Evolutionary conservation across 2,329 filamentous ascomycete genomes (phyloP).

Genomic region (Colletotrichum higginsianum): DNA sequence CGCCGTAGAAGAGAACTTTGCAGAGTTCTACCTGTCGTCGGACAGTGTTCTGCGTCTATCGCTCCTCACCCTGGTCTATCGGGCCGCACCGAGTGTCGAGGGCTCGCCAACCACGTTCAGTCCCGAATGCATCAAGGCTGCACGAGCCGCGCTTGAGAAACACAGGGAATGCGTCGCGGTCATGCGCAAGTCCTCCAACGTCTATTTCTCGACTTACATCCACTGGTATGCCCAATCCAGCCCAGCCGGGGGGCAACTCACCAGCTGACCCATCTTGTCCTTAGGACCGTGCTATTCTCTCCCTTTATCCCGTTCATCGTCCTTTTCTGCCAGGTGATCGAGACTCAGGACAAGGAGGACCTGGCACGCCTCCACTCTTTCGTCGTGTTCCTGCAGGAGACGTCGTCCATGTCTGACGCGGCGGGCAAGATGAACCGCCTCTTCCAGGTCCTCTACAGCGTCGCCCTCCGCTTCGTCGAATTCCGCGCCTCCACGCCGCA

Average conservation of each 20-base stretch:
- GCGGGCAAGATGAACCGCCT: conserved; percentile 70
- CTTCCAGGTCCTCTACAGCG: conserved; percentile 71
- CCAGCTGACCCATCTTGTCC: neutral
- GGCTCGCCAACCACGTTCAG: conserved; percentile 55
- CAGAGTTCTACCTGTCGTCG: conserved; percentile 54
- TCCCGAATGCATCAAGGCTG: conserved; percentile 59
- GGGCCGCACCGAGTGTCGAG: conserved; percentile 53
- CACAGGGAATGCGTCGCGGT: conserved; percentile 59
- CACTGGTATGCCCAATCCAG: conserved; percentile 53
- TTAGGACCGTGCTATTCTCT: conserved; percentile 63
- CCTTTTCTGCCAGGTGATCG: conserved; percentile 66
- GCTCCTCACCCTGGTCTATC: conserved; percentile 59
- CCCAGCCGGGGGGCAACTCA: neutral
- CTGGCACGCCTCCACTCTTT: conserved; percentile 64
- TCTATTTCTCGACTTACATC: conserved; percentile 57
- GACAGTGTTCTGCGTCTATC: conserved; percentile 60
- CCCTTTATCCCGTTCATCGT: conserved; percentile 71
- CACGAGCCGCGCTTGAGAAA: conserved; percentile 57
- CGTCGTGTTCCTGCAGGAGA: conserved; percentile 65
- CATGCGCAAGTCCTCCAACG: conserved; percentile 53
- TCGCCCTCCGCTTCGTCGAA: conserved; percentile 72
- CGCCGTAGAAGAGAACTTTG: conserved; percentile 46
- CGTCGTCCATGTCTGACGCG: conserved; percentile 61
- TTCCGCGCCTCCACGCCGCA: conserved; percentile 57
- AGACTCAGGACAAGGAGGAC: conserved; percentile 60